These are phyloP conservation scores for Scutellaria barbata DNA, from an alignment of 257 asterid genomes.

Conservation along the genomic window DNA sequence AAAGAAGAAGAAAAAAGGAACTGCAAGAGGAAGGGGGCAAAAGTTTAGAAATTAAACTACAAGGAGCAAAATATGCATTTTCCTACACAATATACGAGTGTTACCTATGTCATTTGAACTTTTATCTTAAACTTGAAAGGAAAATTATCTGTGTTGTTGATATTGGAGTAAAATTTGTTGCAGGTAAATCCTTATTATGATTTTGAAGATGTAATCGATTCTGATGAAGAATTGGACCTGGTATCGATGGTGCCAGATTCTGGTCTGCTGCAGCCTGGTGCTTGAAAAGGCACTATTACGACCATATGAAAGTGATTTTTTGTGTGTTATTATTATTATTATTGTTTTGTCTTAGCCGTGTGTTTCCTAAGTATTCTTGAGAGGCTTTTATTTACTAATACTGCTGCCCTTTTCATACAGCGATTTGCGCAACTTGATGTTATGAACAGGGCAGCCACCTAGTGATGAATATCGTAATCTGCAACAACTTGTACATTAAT, in stretches of 20 bases:
- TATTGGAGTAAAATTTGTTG: constrained; percentile 25
- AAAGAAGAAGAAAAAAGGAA: too few relatives aligned
- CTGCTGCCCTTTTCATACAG: constrained; percentile 33
- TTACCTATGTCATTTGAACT: neutral
- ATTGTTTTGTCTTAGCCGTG: neutral
- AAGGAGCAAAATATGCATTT: too few relatives aligned
- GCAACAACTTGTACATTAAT: constrained; percentile 11
- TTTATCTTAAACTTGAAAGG: neutral
- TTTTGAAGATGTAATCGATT: constrained; percentile 78
- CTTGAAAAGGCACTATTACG: constrained; percentile 30
- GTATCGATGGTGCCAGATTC: constrained; percentile 71
- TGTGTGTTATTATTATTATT: constrained; percentile 2
- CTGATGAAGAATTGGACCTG: constrained; percentile 93
- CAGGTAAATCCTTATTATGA: constrained; percentile 92
- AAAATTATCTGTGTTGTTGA: neutral
- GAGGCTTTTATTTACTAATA: constrained; percentile 22
- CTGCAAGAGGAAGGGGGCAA: too few relatives aligned
- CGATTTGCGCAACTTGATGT: constrained; percentile 16
- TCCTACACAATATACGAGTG: neutral
- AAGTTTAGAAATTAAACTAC: too few relatives aligned
- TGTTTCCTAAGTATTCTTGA: constrained; percentile 26
- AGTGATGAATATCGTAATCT: neutral
- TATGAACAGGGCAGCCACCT: constrained; percentile 20
- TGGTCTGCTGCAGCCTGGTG: constrained; percentile 33
- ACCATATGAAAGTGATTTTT: constrained; percentile 21